Base-by-base conservation (phyloP, 305 asterid genomes). In the Vinca major region DNA sequence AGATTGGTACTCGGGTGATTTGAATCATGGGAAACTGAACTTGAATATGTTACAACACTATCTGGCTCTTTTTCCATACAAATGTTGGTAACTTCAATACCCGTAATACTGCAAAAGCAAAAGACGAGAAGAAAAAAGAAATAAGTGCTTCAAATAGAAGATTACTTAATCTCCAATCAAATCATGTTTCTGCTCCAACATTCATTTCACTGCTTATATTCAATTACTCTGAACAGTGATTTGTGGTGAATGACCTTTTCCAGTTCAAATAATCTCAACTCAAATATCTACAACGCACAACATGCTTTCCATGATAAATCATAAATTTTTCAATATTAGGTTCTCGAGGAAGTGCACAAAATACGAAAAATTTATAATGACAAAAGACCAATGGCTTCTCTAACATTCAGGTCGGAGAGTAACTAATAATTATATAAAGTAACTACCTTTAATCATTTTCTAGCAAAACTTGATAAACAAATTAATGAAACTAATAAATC, bases 21-120 rank as follows among this genome's bases (percentile, higher is more conserved):
- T 44, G 84, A 66, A 71, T 82, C 87, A 40, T 72, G 71, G 65
- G 79, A 70, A 77, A 74, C 43, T 47, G 66, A 83, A 69, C 71
- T 78, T 19, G 84, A 73, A 51, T 81, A 76, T 43, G 68, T 67
- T 51, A 74, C 51, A 44, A 72, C 75, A 72, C 83, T 70, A 51
- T 80, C 84, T 60, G 83, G 88, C 82, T 84, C 89, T 78, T 86
- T 88, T 74, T 85, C 88, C 73, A 80, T 78, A 71, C 82, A 84
- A 62, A 77, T 75, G 55, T 77, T 86, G 62, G 74, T 71, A 70
- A 77, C 87, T 77, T 88, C 85, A 71, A 75, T 72, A 72, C 65
- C 92, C 92, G 86, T 86, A 54, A 41, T 51, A 60, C 85, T 86
- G 83, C 61, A 71, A 41, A 67, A 69, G 13, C 49, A 70, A 74